Evolutionary conservation across 2,329 filamentous ascomycete species (phyloP), one percentile per base, ranked within the genome.

Genomic region (Periconia digitata): DNA sequence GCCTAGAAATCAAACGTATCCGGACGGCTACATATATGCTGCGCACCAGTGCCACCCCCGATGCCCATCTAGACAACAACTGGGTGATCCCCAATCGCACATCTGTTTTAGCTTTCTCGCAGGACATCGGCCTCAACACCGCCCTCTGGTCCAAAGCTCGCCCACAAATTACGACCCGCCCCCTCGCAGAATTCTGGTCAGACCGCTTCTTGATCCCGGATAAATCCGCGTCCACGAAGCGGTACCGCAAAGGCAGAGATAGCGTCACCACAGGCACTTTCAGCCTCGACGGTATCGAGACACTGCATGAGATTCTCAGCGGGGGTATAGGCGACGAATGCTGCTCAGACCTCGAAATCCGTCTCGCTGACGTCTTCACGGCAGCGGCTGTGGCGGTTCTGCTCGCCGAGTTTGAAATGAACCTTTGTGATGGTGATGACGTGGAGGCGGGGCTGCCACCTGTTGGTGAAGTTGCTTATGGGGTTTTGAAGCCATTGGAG

Each of bases 141-240:
- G 36, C 56, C 22, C 43, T 53, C 2, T 70, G 65, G 66, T 48
- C 51, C 22, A 54, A 58, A 13, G 46, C 53, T 0, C 56, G 58
- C 24, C 54, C 27, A 32, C 45, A 38, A 20, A 50, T 53, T 1
- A 39, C 59, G 1, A 46, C 57, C 13, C 53, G 21, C 24, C 60
- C 63, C 8, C 50, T 69, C 8, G 51, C 60, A 10, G 55, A 62
- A 8, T 68, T 64, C 35, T 67, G 61, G 57, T 50, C 61, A 8
- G 63, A 64, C 42, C 54, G 64, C 0, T 69, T 67, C 37, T 37
- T 61, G 2, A 17, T 53, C 12, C 39, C 54, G 0, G 50, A 54
- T 2, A 53, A 48, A 10, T 34, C 8, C 16, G 21, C 37, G 15
- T 34, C 8, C 16, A 37, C 37, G 16, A 36, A 40, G 29, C 43